phyloP scores from a whole-genome alignment of 768 basidiomycete genomes.

The Leccinellum rugosiceps region DNA sequence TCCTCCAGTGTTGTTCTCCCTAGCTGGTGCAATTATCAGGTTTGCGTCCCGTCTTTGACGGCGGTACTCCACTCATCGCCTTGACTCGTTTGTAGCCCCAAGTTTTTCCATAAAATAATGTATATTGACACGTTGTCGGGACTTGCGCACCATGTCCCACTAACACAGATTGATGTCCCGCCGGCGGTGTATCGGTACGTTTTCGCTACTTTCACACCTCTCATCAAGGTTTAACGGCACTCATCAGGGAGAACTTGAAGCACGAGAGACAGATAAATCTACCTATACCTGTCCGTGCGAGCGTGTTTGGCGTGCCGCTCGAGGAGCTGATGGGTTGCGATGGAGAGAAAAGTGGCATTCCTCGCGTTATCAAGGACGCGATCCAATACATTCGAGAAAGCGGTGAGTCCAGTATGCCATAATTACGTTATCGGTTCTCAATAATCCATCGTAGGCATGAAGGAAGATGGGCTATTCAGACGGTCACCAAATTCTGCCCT shows the following conservation, averaged over 20 bases:
- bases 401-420: conserved; percentile 27
- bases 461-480: conserved; percentile 78
- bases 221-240: neutral
- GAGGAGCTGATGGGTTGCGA: conserved; percentile 82
- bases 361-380: conserved; percentile 73
- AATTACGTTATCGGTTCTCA: neutral
- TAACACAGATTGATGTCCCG: conserved; percentile 86
- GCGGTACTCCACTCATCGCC: neutral
- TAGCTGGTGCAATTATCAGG: conserved; percentile 87
- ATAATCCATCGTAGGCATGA: conserved; percentile 39
- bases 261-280: conserved; percentile 67
- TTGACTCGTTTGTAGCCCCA: conserved; percentile 54
- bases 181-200: conserved; percentile 80
- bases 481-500: conserved; percentile 72
- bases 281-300: conserved; percentile 58
- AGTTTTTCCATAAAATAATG: conserved; percentile 82
- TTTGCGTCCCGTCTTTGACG: conserved; percentile 24
- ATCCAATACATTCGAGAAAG: conserved; percentile 67
- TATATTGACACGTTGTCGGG: conserved; percentile 78
- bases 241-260: conserved; percentile 70
- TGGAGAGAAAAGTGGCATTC: conserved; percentile 81
- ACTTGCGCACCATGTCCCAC: conserved; percentile 69
- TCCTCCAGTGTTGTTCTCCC: conserved; percentile 75
- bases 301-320: conserved; percentile 75
- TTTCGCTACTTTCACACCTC: neutral